Evolutionary conservation across 257 asterid species (phyloP).

Genomic region (Parsonsia alboflavescens): DNA sequence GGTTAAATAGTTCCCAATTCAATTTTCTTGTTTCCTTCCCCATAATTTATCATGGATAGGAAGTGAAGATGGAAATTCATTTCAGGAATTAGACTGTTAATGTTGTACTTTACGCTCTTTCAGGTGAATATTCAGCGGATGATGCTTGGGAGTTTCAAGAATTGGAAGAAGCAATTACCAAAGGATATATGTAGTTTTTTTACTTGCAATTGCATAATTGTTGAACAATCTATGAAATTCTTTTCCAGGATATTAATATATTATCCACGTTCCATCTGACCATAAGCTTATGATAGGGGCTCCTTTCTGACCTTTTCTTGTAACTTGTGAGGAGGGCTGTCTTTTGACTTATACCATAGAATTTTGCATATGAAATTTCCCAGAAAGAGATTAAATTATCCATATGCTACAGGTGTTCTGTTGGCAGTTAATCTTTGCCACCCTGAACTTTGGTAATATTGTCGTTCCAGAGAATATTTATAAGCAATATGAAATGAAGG

Average conservation of each 20-base stretch:
- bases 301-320: too few species aligned
- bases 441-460: not conserved
- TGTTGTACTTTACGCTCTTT: not conserved
- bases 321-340: not conserved
- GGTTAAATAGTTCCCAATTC: not conserved
- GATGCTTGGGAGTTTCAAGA: slow-evolving; percentile 96
- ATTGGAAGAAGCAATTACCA: slow-evolving; percentile 69
- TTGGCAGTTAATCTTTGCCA: not conserved
- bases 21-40: not conserved
- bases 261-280: too few species aligned
- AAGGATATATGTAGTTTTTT: slow-evolving; percentile 56
- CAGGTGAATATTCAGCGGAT: slow-evolving; percentile 84
- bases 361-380: not conserved
- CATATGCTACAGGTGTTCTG: not conserved
- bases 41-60: not conserved
- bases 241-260: not conserved
- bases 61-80: not conserved
- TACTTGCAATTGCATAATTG: not conserved
- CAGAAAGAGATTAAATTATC: not conserved
- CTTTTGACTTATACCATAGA: not conserved
- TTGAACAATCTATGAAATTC: not conserved
- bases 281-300: too few species aligned
- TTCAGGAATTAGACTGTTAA: not conserved
- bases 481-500: too few species aligned
- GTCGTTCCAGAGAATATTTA: not conserved